Evolutionary conservation across 805 yeast species (phyloP).

Genomic region (Yarrowia bubula): DNA sequence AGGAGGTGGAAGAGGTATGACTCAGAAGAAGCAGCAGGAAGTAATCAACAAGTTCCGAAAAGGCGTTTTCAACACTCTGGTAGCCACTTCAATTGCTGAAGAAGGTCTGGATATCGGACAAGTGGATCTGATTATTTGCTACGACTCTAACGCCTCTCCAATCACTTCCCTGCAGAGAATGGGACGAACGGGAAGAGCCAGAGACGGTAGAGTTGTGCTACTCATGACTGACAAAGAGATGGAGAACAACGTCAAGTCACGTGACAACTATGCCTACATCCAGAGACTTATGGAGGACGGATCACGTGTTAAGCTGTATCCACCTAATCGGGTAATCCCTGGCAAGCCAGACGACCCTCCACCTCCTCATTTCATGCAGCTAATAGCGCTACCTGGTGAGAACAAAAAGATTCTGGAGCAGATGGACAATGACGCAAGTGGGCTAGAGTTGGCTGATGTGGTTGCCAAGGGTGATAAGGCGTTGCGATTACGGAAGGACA

Average conservation of each 20-base stretch:
- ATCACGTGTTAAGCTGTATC: conserved; percentile 36
- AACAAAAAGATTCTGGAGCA: conserved; percentile 45
- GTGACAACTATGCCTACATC: conserved; percentile 76
- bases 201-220: conserved; percentile 79
- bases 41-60: conserved; percentile 68
- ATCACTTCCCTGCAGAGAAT: conserved; percentile 90
- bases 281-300: conserved; percentile 59
- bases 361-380: conserved; percentile 58
- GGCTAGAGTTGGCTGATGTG: conserved; percentile 4
- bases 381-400: conserved; percentile 68
- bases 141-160: conserved; percentile 90
- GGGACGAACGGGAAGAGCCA: conserved; percentile 97
- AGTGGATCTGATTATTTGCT: conserved; percentile 89
- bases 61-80: conserved; percentile 74
- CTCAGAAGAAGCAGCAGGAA: conserved; percentile 81
- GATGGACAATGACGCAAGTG: not conserved
- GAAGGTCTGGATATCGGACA: conserved; percentile 99
- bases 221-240: conserved; percentile 77
- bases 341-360: conserved; percentile 36
- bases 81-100: conserved; percentile 97
- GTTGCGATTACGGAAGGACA: conserved; percentile 3
- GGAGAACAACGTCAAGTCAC: conserved; percentile 74
- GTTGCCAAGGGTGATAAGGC: conserved; percentile 4
- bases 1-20: conserved; percentile 67
- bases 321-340: conserved; percentile 70